These are phyloP conservation scores for Micractinium sp. DNA, from an alignment of 139 green algal species.

Conservation along the genomic window DNA sequence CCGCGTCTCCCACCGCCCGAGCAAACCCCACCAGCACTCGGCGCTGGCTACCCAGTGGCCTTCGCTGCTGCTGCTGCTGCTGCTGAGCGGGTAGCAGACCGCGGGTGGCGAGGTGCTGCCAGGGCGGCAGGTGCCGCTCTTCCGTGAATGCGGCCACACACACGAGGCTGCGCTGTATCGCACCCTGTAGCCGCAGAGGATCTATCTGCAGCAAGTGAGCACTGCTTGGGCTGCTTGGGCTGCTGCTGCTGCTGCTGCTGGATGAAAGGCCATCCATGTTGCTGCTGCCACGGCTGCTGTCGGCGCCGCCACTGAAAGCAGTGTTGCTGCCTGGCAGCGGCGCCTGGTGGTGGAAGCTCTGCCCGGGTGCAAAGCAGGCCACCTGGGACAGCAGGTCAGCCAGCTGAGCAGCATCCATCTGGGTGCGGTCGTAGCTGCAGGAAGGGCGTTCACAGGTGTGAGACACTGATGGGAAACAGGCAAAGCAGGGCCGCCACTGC, in stretches of 20 bases:
- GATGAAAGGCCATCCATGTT: not conserved
- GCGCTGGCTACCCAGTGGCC: not conserved
- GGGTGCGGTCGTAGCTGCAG: constrained; percentile 11
- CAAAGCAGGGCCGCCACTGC: too few species aligned
- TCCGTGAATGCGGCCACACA: constrained; percentile 18
- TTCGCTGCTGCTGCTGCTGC: not conserved
- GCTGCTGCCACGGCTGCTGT: not conserved
- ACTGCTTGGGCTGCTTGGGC: not conserved
- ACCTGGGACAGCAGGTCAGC: constrained; percentile 31
- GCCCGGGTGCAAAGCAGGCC: constrained; percentile 19
- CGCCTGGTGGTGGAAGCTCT: not conserved
- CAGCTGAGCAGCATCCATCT: not conserved
- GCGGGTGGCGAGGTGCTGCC: constrained; percentile 3
- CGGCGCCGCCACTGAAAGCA: too few species aligned
- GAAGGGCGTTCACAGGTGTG: not conserved
- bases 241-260: not conserved
- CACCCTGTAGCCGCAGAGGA: not conserved
- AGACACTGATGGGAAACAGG: not conserved
- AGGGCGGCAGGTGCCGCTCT: constrained; percentile 9
- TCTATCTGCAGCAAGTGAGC: not conserved
- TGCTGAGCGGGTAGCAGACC: not conserved
- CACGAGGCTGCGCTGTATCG: constrained; percentile 27
- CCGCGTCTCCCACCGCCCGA: constrained; percentile 38
- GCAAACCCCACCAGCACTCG: constrained; percentile 49
- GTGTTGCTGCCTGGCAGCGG: not conserved